phyloP scores from a whole-genome alignment of 176 grass and related monocot species.

The Musa itinerans region DNA sequence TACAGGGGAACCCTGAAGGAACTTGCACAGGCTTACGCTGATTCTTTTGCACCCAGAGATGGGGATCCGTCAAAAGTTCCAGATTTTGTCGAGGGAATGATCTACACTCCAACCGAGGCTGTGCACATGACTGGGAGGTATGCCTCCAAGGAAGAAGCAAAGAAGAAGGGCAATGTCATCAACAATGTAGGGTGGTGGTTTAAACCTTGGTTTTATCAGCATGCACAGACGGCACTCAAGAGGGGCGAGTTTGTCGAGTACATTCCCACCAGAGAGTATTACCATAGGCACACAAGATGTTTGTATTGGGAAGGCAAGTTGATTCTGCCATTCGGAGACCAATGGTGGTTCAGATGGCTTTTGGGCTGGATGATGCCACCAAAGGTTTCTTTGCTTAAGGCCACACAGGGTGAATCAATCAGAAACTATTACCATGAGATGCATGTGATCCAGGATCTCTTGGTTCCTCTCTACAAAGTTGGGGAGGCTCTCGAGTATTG shows the following conservation, averaged over 20 bases:
- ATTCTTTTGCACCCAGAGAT: slow-evolving; percentile 31
- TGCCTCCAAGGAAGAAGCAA: slow-evolving; percentile 89
- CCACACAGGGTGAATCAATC: slow-evolving; percentile 79
- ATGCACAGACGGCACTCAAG: slow-evolving; percentile 61
- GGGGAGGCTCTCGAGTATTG: slow-evolving; percentile 80
- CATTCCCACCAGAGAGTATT: slow-evolving; percentile 85
- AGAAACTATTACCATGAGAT: slow-evolving; percentile 96
- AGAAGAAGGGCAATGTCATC: slow-evolving; percentile 89
- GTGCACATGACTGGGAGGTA: slow-evolving; percentile 91
- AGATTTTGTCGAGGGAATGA: slow-evolving; percentile 89
- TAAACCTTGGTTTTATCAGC: slow-evolving; percentile 96
- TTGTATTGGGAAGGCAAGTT: slow-evolving; percentile 97
- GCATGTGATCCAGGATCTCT: slow-evolving; percentile 92
- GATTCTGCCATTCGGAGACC: slow-evolving; percentile 80
- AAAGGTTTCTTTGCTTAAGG: slow-evolving; percentile 92
- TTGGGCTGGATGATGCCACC: slow-evolving; percentile 93
- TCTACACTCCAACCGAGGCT: slow-evolving; percentile 55
- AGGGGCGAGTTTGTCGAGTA: slow-evolving; percentile 97
- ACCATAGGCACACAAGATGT: slow-evolving; percentile 87
- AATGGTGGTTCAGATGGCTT: slow-evolving; percentile 91
- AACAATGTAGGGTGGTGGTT: slow-evolving; percentile 90
- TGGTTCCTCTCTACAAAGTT: slow-evolving; percentile 88
- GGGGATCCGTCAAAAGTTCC: slow-evolving; percentile 75
- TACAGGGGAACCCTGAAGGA: slow-evolving; percentile 12
- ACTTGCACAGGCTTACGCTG: slow-evolving; percentile 15